Evolutionary conservation across 306 rosid genomes (phyloP).

Genomic region (Quercus engelmannii): DNA sequence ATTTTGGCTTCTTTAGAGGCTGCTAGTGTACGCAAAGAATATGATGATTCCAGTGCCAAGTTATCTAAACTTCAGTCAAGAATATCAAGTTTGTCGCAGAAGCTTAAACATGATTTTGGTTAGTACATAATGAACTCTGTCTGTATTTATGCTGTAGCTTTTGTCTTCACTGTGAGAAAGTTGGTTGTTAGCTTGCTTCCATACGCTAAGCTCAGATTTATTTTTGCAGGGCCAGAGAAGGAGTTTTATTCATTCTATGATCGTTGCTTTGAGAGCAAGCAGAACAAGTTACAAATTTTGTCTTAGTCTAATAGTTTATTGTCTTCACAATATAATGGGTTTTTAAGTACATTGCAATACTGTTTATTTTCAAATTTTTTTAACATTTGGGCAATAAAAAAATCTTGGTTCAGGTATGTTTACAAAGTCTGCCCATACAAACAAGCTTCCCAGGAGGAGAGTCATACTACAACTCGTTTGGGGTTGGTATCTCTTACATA

Average conservation of each 20-base stretch:
- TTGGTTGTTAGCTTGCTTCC: constrained; percentile 25
- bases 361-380: constrained; percentile 25
- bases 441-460: constrained; percentile 92
- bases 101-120: constrained; percentile 90
- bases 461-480: constrained; percentile 77
- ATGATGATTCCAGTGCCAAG: constrained; percentile 79
- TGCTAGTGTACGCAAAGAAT: constrained; percentile 84
- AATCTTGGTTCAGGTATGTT: constrained; percentile 65
- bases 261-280: constrained; percentile 85
- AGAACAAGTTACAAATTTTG: constrained; percentile 69
- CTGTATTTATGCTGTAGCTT: constrained; percentile 4
- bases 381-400: constrained; percentile 31
- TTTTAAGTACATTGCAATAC: constrained; percentile 19
- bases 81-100: constrained; percentile 78
- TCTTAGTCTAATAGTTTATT: constrained; percentile 18
- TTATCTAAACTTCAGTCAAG: constrained; percentile 81
- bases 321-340: constrained; percentile 9
- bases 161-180: constrained; percentile 8
- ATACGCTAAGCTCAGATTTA: constrained; percentile 27
- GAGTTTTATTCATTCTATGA: constrained; percentile 88
- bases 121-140: constrained; percentile 38
- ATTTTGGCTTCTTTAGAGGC: constrained; percentile 61
- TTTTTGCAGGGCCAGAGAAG: constrained; percentile 75
- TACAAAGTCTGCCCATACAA: constrained; percentile 97
- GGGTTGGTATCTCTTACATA: constrained; percentile 57